Base-by-base conservation (phyloP, 805 yeast genomes). In the Brettanomyces sp. region DNA sequence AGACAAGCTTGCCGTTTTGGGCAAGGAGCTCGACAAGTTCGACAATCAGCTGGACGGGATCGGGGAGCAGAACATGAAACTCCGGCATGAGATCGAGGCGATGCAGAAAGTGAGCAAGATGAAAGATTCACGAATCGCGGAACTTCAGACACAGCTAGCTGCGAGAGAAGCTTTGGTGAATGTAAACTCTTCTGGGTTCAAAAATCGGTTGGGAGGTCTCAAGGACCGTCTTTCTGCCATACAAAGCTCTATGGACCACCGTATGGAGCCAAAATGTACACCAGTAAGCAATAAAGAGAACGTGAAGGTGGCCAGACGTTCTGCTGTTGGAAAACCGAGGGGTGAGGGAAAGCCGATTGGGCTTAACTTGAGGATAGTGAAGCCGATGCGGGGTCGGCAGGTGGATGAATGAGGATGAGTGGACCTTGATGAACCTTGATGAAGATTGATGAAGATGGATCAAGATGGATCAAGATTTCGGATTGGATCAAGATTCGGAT, bases 1-100 rank as follows among this genome's bases (percentile, higher is more conserved):
- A 3, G 71, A 73, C 51, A 76, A 75, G 52, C 57, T 79, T 28
- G 67, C 72, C 41, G 71, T 75, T 9, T 59, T 84, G 45, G 86
- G 82, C 53, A 69, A 72, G 42, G 72, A 86, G 1, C 62, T 84
- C 18, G 74, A 73, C 39, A 80, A 73, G 49, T 70, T 84, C 49
- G 70, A 76, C 18, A 67, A 65, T n/a, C 80, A 80, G 46, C 70
- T 83, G 45, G 70, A 70, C 43, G 85, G 82, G 49, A 72, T 82
- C 32, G 82, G 80, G 49, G 60, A 68, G n/a, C 82, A 80, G 56
- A 84, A 84, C 56, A 63, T 69, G 30, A 67, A 73, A 43, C 62
- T 84, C 33, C 68, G 76, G 43, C 76, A 71, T 52, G 87, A 82
- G 52, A 65, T 82, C 18, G 67, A 68, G 25, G 66, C 79, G 4